These are phyloP conservation scores for Cryptococcus sp. DNA, from an alignment of 1,284 basidiomycete species.

Conservation along the genomic window DNA sequence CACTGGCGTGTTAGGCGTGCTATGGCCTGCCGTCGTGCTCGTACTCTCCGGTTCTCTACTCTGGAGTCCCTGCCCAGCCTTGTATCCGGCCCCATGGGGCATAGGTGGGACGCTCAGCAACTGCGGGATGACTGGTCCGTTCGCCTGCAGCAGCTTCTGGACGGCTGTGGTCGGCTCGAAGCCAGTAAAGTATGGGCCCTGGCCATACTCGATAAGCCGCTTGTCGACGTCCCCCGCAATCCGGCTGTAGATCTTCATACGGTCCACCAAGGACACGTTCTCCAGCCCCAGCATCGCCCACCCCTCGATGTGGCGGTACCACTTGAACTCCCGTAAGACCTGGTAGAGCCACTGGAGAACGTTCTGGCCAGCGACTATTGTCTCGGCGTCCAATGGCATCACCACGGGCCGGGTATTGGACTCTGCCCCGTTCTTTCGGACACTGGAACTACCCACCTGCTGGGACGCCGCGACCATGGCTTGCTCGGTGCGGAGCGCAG, in stretches of 20 bases:
- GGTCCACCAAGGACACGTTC: slow-evolving; percentile 15
- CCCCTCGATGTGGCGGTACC: slow-evolving; percentile 1
- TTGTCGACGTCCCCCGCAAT: slow-evolving; percentile 24
- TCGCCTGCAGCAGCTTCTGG: slow-evolving; percentile 9
- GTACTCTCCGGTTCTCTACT: too few species aligned
- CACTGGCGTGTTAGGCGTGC: too few species aligned
- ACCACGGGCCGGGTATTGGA: not conserved
- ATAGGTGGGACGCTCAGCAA: too few species aligned
- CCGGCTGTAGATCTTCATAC: slow-evolving; percentile 10
- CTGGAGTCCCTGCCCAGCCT: too few species aligned
- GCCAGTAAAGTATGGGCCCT: slow-evolving; percentile 19
- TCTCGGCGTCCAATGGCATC: not conserved
- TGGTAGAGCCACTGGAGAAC: slow-evolving; percentile 28
- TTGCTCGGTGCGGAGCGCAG: not conserved
- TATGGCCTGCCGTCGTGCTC: too few species aligned
- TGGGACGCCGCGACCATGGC: too few species aligned
- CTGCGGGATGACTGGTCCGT: too few species aligned
- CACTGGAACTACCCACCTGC: too few species aligned
- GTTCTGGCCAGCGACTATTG: slow-evolving; percentile 17
- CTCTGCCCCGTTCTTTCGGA: not conserved
- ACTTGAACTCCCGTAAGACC: slow-evolving; percentile 15
- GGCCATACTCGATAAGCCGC: slow-evolving; percentile 8
- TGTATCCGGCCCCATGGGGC: too few species aligned
- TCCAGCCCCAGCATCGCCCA: slow-evolving; percentile 30
- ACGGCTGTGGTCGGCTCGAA: slow-evolving; percentile 6